Percentiles rank a stretch among this genome's conserved stretches.
These are phyloP conservation scores for Crithidia fasciculata DNA, from an alignment of 208 protist genomes.

Conservation along the genomic window DNA sequence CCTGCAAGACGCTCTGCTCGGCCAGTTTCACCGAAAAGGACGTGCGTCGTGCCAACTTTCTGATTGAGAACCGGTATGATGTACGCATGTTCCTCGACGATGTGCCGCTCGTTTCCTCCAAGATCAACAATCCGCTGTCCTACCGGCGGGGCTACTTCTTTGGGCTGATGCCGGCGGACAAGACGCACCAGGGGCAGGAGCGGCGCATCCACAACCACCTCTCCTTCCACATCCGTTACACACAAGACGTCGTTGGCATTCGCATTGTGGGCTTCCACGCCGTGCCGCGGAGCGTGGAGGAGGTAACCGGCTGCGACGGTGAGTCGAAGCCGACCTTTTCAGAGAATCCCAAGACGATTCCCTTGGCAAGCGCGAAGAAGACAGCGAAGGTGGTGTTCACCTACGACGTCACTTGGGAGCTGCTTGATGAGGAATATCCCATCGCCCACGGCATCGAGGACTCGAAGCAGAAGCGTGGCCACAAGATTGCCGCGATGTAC, in stretches of 20 bases:
- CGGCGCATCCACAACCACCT: conserved; percentile 69
- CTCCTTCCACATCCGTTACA: conserved; percentile 53
- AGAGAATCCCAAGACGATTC: neutral
- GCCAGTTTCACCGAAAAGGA: conserved; percentile 31
- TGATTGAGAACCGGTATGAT: conserved; percentile 61
- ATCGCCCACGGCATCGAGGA: conserved; percentile 10
- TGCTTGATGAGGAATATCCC: neutral
- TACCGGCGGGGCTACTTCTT: conserved; percentile 43
- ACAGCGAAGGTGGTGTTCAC: conserved; percentile 8
- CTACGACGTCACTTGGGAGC: conserved; percentile 42
- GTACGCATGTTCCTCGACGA: conserved; percentile 74
- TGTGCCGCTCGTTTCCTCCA: conserved; percentile 49
- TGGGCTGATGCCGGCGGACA: conserved; percentile 6
- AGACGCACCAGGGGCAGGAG: neutral
- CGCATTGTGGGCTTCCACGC: conserved; percentile 70
- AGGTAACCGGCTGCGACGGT: conserved; percentile 7
- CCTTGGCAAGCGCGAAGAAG: neutral
- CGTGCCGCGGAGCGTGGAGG: conserved; percentile 22
- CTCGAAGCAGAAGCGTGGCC: conserved; percentile 14
- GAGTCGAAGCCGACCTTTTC: neutral
- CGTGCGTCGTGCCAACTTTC: conserved; percentile 28
- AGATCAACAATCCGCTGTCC: no score
- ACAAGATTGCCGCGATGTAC: conserved; percentile 30
- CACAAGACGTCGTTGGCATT: conserved; percentile 11
- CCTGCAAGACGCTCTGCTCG: conserved; percentile 48